Percentiles rank a stretch among this genome's conserved stretches.
phyloP scores from a whole-genome alignment of 352 stramenopile species.

The Phytophthora brassicae region DNA sequence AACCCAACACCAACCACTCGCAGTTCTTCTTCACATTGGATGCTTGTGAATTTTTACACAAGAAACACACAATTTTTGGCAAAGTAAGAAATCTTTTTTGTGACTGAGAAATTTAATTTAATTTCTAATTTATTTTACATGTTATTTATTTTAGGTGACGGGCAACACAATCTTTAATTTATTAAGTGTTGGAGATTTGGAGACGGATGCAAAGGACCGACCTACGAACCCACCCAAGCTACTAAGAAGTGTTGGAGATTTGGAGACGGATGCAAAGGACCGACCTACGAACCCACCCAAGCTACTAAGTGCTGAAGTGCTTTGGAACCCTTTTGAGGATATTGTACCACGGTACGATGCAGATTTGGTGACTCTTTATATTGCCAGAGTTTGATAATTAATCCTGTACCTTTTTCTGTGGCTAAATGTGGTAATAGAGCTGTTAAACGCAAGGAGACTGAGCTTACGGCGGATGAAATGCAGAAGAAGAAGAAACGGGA shows the following conservation, averaged over 20 bases:
- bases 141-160: constrained; percentile 77
- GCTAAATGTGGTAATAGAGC: constrained; percentile 16
- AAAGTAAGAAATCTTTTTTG: constrained; percentile 37
- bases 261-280: constrained; percentile 87
- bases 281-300: constrained; percentile 73
- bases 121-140: not conserved
- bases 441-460: constrained; percentile 30
- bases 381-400: not conserved
- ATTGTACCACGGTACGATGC: constrained; percentile 81
- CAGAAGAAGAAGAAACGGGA: constrained; percentile 79
- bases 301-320: constrained; percentile 87
- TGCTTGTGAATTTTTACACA: constrained; percentile 92
- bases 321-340: constrained; percentile 95
- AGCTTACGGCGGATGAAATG: constrained; percentile 27
- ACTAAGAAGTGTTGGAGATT: constrained; percentile 84
- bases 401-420: not conserved
- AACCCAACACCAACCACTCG: constrained; percentile 84
- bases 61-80: constrained; percentile 95
- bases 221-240: constrained; percentile 72
- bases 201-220: constrained; percentile 85
- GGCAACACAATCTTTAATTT: constrained; percentile 99
- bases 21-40: constrained; percentile 99
- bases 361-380: too few species aligned
- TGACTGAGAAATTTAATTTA: not conserved
- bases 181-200: constrained; percentile 87